Evolutionary conservation across 1,284 basidiomycete species (phyloP).

Genomic region (Moesziomyces sp.): DNA sequence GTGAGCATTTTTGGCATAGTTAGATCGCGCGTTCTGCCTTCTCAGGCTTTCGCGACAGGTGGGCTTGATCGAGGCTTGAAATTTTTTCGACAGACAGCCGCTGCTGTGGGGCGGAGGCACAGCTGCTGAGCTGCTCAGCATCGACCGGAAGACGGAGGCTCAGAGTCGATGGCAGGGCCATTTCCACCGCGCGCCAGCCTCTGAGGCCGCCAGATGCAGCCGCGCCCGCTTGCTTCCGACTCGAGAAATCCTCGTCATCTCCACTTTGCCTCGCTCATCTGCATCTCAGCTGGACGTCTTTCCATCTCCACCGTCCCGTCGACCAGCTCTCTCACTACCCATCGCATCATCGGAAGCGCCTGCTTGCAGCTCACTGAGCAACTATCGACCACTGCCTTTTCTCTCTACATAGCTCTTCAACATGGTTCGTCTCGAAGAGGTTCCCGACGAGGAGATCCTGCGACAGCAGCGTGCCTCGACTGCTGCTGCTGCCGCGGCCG

Average conservation of each 20-base stretch:
- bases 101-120: no score
- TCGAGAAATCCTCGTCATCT: slow-evolving; percentile 26
- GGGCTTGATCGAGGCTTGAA: background rate
- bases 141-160: background rate
- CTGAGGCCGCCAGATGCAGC: background rate
- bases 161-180: no score
- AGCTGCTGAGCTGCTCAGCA: background rate
- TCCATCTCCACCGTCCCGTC: slow-evolving; percentile 2
- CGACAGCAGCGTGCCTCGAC: slow-evolving; percentile 39
- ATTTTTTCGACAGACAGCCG: slow-evolving; percentile 8
- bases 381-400: background rate
- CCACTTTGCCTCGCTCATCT: slow-evolving; percentile 13
- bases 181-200: background rate
- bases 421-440: slow-evolving; percentile 52
- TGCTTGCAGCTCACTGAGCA: background rate
- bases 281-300: background rate
- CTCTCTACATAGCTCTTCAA: slow-evolving; percentile 3
- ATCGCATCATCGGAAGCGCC: background rate
- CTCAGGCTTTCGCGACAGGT: background rate
- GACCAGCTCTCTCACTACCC: no score
- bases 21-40: background rate
- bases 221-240: slow-evolving; percentile 20
- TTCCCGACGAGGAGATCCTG: slow-evolving; percentile 52
- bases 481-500: slow-evolving; percentile 29
- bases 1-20: background rate